Conservation (phyloP, 176 grass and related monocot genomes). For the Luzula sylvatica region DNA sequence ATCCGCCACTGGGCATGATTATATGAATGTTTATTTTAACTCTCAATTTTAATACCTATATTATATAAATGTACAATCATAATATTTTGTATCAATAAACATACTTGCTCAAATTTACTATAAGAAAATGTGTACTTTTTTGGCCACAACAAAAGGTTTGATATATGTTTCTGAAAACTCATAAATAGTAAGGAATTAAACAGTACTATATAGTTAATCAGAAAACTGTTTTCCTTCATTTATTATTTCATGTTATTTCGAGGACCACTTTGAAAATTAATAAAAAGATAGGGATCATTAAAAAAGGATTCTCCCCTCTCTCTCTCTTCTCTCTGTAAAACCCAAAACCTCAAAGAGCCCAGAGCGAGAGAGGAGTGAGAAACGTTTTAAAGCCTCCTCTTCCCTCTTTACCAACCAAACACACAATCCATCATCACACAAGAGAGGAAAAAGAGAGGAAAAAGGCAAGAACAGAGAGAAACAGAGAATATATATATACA, state of each 20-base stretch:
- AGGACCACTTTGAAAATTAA: neutral
- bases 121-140: too few species aligned
- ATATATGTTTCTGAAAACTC: too few species aligned
- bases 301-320: neutral
- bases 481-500: constrained; percentile 13
- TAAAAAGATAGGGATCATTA: constrained; percentile 4
- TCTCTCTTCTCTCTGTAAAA: constrained; percentile 14
- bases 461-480: constrained; percentile 22
- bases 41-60: too few species aligned
- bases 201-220: neutral
- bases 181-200: too few species aligned
- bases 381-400: constrained; percentile 4
- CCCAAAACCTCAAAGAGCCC: constrained; percentile 36
- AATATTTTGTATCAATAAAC: too few species aligned
- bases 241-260: neutral
- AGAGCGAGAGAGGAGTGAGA: too few species aligned
- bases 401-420: constrained; percentile 20
- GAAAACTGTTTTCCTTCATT: neutral
- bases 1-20: too few species aligned
- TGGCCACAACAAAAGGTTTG: too few species aligned
- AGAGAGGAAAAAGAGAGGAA: constrained; percentile 23
- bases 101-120: too few species aligned
- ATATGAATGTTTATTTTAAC: too few species aligned
- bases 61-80: too few species aligned
- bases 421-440: constrained; percentile 12